Evolutionary conservation across 768 basidiomycete genomes (phyloP).

Genomic region (Phylloporus sp.): DNA sequence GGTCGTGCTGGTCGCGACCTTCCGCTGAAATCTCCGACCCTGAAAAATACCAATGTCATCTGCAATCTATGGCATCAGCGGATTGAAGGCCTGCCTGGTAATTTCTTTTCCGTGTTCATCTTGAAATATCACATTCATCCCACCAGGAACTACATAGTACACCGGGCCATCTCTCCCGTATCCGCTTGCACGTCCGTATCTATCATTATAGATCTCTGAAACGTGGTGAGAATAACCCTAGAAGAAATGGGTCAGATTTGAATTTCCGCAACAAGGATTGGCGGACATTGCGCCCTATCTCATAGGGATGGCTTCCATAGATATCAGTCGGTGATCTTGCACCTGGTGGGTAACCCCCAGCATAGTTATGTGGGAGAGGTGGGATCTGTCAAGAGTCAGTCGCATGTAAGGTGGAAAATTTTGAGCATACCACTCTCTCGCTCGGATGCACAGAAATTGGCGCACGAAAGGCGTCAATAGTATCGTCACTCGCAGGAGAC

Average conservation of each 20-base stretch:
- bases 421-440: constrained; percentile 25
- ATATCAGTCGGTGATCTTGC: constrained; percentile 30
- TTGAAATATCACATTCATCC: constrained; percentile 63
- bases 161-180: constrained; percentile 30
- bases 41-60: constrained; percentile 19
- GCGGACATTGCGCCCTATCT: constrained; percentile 16
- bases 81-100: constrained; percentile 41
- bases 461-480: constrained; percentile 27
- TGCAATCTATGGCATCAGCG: neutral
- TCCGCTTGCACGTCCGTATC: constrained; percentile 15
- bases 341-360: constrained; percentile 13
- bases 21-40: constrained; percentile 50
- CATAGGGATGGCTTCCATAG: constrained; percentile 21
- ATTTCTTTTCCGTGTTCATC: constrained; percentile 64
- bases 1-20: constrained; percentile 25
- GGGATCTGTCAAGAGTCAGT: constrained; percentile 24
- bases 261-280: neutral
- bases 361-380: constrained; percentile 24
- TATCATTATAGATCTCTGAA: constrained; percentile 22
- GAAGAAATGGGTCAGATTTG: constrained; percentile 4
- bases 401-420: neutral
- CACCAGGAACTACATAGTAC: constrained; percentile 64
- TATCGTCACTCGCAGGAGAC: constrained; percentile 28
- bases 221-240: constrained; percentile 25
- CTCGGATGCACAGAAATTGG: constrained; percentile 18